Evolutionary conservation across 179 eudicot species (phyloP), one percentile per base, ranked within the genome.

Genomic region (Pouteria campechiana): DNA sequence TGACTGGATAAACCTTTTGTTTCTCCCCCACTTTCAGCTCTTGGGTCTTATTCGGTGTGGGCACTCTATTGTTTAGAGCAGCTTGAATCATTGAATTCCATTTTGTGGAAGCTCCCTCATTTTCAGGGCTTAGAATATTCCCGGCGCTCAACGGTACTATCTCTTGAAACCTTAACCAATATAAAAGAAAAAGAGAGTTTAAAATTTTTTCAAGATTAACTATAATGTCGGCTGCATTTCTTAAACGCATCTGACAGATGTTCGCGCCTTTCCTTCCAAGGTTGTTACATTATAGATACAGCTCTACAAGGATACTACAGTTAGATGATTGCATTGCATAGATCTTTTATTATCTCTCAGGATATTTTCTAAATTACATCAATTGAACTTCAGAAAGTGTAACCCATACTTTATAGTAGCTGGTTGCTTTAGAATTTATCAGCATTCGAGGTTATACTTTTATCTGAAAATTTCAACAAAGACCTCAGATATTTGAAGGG

Each of bases 81-180:
- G 44, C 25, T 28, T 45, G 17, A 37, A 50, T 38, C 31, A 50
- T 9, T 25, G 55, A 50, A 38, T 50, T 50, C 55, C 55, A 50
- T 4, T 27, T 44, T 17, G 14, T 18, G 37, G 45, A 50, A 27
- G 39, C 29, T 15, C 55, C 18, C 10, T 22, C 30, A 14, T 50
- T 50, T 37, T 38, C 37, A 16, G 55, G 19, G 29, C 45, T 46
- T 23, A 51, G 56, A 40, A 51, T 31, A 19, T 39, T 51, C 23
- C 39, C 37, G 2, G 56, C 38, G 30, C 41, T 51, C 30, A 51
- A 46, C 7, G 56, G 56, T 29, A 51, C 56, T 12, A 51, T 51
- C 41, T 51, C 81, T 46, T 74, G 81, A 37, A 74, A 74, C 57
- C 81, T 74, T 55, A n/a, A 40, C 2, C 5, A 6, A 35, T 17